Evolutionary conservation across 495 filamentous ascomycete species (phyloP).

Genomic region (Astrocystis sublimbata): DNA sequence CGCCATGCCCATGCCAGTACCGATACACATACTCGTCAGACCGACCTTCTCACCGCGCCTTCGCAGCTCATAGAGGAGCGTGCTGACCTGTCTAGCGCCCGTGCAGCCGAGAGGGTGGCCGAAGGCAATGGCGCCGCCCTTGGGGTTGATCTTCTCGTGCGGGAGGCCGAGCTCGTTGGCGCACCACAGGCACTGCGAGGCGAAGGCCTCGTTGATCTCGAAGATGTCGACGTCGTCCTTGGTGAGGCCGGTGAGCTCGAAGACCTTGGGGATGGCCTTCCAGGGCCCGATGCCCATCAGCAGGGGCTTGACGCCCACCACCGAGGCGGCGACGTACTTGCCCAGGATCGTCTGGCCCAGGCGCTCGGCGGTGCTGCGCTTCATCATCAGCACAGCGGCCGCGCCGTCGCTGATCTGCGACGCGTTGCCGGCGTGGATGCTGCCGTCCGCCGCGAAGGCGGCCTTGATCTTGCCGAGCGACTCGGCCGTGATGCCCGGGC

Average conservation of each 20-base stretch:
- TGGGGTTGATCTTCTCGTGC: constrained; percentile 85
- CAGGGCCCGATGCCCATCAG: constrained; percentile 96
- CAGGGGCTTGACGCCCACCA: constrained; percentile 88
- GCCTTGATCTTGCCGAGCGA: constrained; percentile 84
- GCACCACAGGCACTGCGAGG: constrained; percentile 93
- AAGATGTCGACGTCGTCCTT: constrained; percentile 95
- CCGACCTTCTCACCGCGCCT: constrained; percentile 81
- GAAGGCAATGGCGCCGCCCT: constrained; percentile 98
- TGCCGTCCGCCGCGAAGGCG: constrained; percentile 88
- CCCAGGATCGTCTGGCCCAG: constrained; percentile 84
- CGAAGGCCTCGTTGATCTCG: constrained; percentile 99
- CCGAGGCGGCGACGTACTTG: constrained; percentile 80
- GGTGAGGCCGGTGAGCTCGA: constrained; percentile 75
- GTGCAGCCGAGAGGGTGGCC: constrained; percentile 96
- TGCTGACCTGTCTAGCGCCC: constrained; percentile 89
- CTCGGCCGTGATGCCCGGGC: constrained; percentile 82
- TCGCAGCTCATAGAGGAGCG: constrained; percentile 83
- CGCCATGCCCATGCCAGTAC: constrained; percentile 97
- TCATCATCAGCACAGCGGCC: constrained; percentile 94
- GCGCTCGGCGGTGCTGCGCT: constrained; percentile 83
- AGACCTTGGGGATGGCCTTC: constrained; percentile 91
- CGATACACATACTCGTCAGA: constrained; percentile 94
- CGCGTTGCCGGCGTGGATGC: constrained; percentile 95
- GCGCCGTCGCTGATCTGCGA: constrained; percentile 95
- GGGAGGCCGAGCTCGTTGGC: constrained; percentile 82